A percentile compares a stretch with the other conserved stretches of the same genome.
Conservation (phyloP, 805 yeast species). For the Sugiyamaella valdiviana region DNA sequence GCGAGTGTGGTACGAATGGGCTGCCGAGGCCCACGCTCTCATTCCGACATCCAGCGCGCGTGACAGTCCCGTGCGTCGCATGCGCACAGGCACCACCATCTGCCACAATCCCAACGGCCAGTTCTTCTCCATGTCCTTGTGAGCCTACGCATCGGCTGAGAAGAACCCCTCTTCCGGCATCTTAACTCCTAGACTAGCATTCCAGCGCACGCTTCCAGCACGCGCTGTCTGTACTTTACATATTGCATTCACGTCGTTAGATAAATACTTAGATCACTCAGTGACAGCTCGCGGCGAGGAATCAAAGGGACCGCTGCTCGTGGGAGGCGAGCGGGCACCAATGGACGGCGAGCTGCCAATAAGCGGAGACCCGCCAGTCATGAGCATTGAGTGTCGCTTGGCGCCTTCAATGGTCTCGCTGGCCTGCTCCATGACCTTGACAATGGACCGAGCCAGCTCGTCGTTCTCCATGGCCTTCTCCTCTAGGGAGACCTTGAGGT, state of each 20-base stretch:
- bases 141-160: too few relatives aligned
- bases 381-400: slow-evolving; percentile 20
- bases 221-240: background rate
- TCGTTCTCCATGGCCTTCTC: slow-evolving; percentile 34
- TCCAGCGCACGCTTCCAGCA: too few relatives aligned
- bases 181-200: too few relatives aligned
- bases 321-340: background rate
- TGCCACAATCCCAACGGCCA: slow-evolving; percentile 30
- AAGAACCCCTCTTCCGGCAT: too few relatives aligned
- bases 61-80: slow-evolving; percentile 11
- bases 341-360: background rate
- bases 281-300: background rate
- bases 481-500: slow-evolving; percentile 31
- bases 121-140: slow-evolving; percentile 22
- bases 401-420: slow-evolving; percentile 25
- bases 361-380: slow-evolving; percentile 7
- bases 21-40: slow-evolving; percentile 44
- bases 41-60: slow-evolving; percentile 10
- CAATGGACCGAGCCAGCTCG: slow-evolving; percentile 27
- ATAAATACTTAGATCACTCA: background rate
- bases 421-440: slow-evolving; percentile 26
- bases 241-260: background rate
- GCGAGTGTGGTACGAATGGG: slow-evolving; percentile 66
- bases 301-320: background rate
- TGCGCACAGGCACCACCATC: slow-evolving; percentile 23